These are phyloP conservation scores for Hygrophoropsis aurantiaca DNA, from an alignment of 768 basidiomycete genomes.

Conservation along the genomic window DNA sequence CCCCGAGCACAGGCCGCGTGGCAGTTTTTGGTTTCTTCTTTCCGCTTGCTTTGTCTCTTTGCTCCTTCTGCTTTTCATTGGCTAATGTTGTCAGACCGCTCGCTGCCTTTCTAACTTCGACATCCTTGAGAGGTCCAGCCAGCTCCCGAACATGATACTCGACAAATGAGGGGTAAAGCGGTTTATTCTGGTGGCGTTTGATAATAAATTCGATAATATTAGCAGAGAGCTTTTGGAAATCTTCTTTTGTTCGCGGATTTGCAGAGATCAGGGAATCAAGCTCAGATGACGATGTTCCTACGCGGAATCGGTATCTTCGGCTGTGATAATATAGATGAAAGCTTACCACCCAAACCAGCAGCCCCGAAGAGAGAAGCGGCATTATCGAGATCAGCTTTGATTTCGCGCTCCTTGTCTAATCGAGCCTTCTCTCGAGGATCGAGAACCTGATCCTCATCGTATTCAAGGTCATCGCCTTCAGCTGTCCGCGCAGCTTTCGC, in stretches of 20 bases:
- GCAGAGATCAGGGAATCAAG: constrained; percentile 72
- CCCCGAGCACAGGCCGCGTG: constrained; percentile 74
- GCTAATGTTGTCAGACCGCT: constrained; percentile 82
- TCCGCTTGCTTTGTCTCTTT: constrained; percentile 79
- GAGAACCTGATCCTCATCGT: constrained; percentile 71
- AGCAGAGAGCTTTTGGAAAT: constrained; percentile 74
- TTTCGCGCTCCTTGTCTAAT: constrained; percentile 75
- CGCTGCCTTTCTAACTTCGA: constrained; percentile 89
- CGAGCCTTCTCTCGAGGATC: constrained; percentile 80
- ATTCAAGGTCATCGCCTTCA: constrained; percentile 47
- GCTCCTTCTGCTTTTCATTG: constrained; percentile 94
- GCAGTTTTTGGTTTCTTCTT: constrained; percentile 84
- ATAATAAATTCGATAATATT: constrained; percentile 73
- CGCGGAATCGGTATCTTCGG: neutral
- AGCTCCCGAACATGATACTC: constrained; percentile 82
- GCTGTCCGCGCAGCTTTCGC: constrained; percentile 55
- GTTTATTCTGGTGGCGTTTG: constrained; percentile 78
- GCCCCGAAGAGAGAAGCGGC: constrained; percentile 81
- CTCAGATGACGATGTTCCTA: constrained; percentile 68
- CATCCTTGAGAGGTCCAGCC: constrained; percentile 76
- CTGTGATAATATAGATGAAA: neutral
- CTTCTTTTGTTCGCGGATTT: constrained; percentile 86
- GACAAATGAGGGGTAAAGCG: constrained; percentile 79
- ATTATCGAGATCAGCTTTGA: constrained; percentile 84
- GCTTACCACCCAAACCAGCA: constrained; percentile 61